phyloP scores from a whole-genome alignment of 345 rosid genomes.

The Barbarea vulgaris region DNA sequence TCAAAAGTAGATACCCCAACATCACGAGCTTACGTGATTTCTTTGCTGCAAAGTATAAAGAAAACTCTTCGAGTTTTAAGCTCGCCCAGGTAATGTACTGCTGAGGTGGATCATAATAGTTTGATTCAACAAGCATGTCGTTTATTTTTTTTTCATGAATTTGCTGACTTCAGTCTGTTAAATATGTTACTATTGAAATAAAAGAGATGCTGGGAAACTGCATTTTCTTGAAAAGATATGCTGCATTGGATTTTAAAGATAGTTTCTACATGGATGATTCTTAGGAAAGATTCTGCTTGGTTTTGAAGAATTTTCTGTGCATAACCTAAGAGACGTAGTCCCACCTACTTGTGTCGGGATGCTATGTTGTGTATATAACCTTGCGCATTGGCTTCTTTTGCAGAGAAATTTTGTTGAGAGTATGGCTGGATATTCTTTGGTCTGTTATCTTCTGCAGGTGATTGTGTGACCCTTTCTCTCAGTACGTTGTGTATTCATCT shows the following conservation, averaged over 20 bases:
- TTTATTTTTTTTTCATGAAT: conserved; percentile 14
- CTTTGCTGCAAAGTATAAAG: conserved; percentile 87
- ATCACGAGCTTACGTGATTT: conserved; percentile 85
- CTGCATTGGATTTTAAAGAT: conserved; percentile 13
- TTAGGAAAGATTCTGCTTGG: conserved; percentile 14
- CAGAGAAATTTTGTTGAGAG: conserved; percentile 99
- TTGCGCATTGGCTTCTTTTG: conserved; percentile 31
- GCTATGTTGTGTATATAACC: conserved; percentile 13
- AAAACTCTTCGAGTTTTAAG: conserved; percentile 86
- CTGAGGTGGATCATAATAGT: conserved; percentile 15
- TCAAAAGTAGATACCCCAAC: conserved; percentile 92
- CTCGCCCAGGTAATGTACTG: conserved; percentile 81
- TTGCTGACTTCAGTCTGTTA: conserved; percentile 7
- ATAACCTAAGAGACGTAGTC: not conserved
- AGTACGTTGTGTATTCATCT: conserved; percentile 11
- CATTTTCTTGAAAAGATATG: conserved; percentile 15
- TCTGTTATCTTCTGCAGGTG: conserved; percentile 98
- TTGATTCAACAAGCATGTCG: conserved; percentile 15
- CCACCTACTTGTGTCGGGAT: not conserved
- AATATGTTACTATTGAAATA: conserved; percentile 17
- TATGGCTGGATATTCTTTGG: conserved; percentile 99
- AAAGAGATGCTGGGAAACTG: not conserved
- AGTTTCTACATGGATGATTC: not conserved
- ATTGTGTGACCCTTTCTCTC: conserved; percentile 1
- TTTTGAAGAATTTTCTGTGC: conserved; percentile 11